Base-by-base conservation (phyloP, 768 basidiomycete species). In the Rhodocollybia butyracea region DNA sequence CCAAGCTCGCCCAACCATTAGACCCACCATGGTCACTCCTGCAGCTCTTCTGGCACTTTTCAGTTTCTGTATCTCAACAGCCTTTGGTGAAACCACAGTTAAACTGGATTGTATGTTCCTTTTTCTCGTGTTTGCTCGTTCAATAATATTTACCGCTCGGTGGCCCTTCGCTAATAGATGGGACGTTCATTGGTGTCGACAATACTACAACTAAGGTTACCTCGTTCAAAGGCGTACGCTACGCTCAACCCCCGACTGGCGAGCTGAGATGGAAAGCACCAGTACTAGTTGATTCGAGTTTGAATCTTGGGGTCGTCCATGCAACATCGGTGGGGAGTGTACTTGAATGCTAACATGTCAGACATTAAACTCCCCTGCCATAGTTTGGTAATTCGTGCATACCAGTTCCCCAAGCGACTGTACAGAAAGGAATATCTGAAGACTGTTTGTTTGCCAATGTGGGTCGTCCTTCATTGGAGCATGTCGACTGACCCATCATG, bases 391-490 rank as follows among this genome's bases (percentile, higher is more conserved):
- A 64, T 46, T 62, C 61, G 2, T 77, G 76, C 52, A 70, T 77
- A 43, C 55, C 59, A 26, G 66, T 72, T 2, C 64, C 64, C 12
- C 70, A 72, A 46, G 66, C 59, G 0, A 62, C 57, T 1, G 64
- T 71, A 1, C 55, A 57, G 1, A n/a, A 65, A 22, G 66, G 68
- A 13, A 69, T 69, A 31, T 68, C 71, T 10, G 76, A 77, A 59
- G 75, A 77, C 55, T 77, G 76, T 55, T 61, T 77, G 2, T 77
- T 74, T 54, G 73, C 71, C 47, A 77, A 77, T 59, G 76, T 76
- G 31, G 57, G 61, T 47, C 24, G 30, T 42, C 12, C 13, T 22
- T 47, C 26, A 10, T 38, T 38, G 4, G 31, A 34, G 22, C 5
- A 7, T 39, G 6, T 51, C 12, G n/a, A 12, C 27, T 6, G 29